Base-by-base conservation (phyloP, 1,139 yeast genomes). In the Zygosaccharomyces pseudobailii region DNA sequence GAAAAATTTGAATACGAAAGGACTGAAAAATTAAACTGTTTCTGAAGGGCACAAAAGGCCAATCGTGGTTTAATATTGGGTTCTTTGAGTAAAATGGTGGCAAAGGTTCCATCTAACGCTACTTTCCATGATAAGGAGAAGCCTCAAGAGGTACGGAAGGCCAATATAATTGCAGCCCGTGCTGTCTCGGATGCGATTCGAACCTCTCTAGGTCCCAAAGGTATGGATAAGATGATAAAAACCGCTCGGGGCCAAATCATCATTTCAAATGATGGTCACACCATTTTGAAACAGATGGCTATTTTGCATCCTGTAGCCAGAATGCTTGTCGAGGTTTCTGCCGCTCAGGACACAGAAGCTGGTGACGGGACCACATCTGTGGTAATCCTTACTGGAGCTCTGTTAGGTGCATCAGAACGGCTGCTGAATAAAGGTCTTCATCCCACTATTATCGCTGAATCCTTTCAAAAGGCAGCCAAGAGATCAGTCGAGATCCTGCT, bases 351-450 rank as follows among this genome's bases (percentile, higher is more conserved):
- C 62, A 84, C 90, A 31, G 99, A 90, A 67, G 97, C 98, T 21
- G 99, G 99, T 49, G 99, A 92, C 66, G 99, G 99, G 55, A 92
- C 99, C 37, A 92, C 99, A 0, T 84, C 97, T 1, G 98, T 92
- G 33, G 98, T 95, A 31, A 92, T 92, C 51, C 75, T 92, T 56
- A 88, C 97, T 4, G 98, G 99, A 27, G 92, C 97, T 6, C 72
- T 92, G 46, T 74, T 92, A 47, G 95, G 92, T 31, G 98, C 98
- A 22, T 96, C 97, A 46, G 98, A 94, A 59, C 82, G 85, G 65
- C 74, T 92, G 53, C 76, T 92, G 58, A 82, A 80, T 57, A 88
- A 87, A 65, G 97, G 97, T 8, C 88, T 92, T 56, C 98, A 92
- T 68, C 99, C 99, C 46, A 87, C 96, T 9, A 78, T 89, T 49